These are phyloP conservation scores for Obelidium mucronatum DNA, from an alignment of 192 early-diverging fungal species.

Conservation along the genomic window DNA sequence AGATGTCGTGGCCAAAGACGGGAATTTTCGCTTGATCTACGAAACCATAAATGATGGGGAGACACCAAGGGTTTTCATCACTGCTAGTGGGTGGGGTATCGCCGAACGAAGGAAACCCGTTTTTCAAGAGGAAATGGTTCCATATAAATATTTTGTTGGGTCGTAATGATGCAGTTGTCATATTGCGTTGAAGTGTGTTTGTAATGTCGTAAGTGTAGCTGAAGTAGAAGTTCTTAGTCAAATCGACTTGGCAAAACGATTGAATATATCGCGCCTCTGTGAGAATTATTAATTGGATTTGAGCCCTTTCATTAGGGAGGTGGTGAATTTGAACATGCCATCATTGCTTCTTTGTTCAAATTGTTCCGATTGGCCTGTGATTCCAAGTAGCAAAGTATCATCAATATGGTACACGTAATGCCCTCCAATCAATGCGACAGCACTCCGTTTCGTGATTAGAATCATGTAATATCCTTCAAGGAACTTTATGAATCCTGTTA, in stretches of 20 bases:
- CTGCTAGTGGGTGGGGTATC: constrained; percentile 30
- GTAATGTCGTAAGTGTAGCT: constrained; percentile 97
- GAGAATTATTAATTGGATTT: too few species aligned
- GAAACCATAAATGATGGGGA: constrained; percentile 92
- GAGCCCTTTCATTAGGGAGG: too few species aligned
- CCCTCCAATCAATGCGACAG: constrained; percentile 92
- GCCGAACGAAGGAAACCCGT: constrained; percentile 68
- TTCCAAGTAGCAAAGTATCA: constrained; percentile 79
- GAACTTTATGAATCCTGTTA: constrained; percentile 84
- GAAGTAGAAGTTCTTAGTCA: constrained; percentile 97
- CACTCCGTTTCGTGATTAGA: constrained; percentile 79
- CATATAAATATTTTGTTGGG: constrained; percentile 93
- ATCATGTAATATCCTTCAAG: constrained; percentile 93
- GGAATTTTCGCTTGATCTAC: constrained; percentile 96
- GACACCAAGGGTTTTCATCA: constrained; percentile 76
- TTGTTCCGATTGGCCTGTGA: constrained; percentile 63
- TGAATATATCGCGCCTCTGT: constrained; percentile 65
- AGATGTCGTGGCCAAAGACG: constrained; percentile 90
- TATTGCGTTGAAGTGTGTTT: constrained; percentile 86
- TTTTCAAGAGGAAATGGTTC: constrained; percentile 81
- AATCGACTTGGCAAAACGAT: constrained; percentile 91
- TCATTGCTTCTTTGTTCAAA: constrained; percentile 73
- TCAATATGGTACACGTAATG: constrained; percentile 97
- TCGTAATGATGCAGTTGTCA: constrained; percentile 46
- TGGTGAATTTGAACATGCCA: too few species aligned